Evolutionary conservation across 257 asterid species (phyloP).

Genomic region (Plectranthus barbatus): DNA sequence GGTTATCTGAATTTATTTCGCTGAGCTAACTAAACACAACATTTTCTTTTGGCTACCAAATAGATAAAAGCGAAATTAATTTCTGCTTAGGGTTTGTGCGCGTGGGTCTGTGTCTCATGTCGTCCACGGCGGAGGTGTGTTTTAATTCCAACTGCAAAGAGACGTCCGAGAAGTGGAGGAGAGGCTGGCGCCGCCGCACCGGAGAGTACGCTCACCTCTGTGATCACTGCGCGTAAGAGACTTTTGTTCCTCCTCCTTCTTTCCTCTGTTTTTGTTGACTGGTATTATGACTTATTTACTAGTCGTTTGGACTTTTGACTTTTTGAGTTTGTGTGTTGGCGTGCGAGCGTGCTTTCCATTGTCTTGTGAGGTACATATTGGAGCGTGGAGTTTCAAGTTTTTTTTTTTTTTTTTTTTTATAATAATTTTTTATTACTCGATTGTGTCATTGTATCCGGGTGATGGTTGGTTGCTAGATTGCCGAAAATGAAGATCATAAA

Average conservation of each 20-base stretch:
- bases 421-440: too few relatives aligned
- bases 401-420: neutral
- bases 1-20: conserved; percentile 11
- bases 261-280: neutral
- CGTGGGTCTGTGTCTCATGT: conserved; percentile 20
- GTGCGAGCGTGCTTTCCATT: neutral
- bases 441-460: neutral
- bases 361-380: conserved; percentile 1
- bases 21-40: neutral
- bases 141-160: conserved; percentile 75
- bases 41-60: neutral
- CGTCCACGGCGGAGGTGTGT: conserved; percentile 39
- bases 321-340: conserved; percentile 5
- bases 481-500: neutral
- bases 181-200: conserved; percentile 96
- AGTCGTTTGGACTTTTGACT: neutral
- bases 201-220: conserved; percentile 94
- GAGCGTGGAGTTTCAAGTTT: neutral
- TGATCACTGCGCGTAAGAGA: conserved; percentile 90
- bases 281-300: neutral
- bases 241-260: neutral
- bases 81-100: conserved; percentile 21
- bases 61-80: neutral
- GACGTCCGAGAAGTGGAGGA: conserved; percentile 38
- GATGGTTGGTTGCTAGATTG: neutral